Evolutionary conservation across 345 rosid species (phyloP), one percentile per base, ranked within the genome.

Genomic region (Punica granatum): DNA sequence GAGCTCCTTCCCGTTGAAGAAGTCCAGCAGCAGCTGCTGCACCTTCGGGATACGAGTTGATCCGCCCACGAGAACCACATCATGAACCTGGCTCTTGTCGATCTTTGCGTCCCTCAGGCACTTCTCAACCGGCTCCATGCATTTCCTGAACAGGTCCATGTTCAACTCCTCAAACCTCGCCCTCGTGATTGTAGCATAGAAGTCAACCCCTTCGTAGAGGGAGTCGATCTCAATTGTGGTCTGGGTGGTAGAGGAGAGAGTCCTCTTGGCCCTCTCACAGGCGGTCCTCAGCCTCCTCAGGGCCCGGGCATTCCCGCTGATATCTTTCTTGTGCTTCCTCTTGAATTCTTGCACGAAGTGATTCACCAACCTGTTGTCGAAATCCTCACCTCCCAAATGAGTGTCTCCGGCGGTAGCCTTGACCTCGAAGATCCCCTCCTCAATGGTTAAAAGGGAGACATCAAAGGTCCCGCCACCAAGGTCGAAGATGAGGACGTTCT

Each of bases 111-210:
- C 74, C 35, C 71, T 62, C 72, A 75, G 67, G 26, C 74, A 70
- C 65, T 75, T 75, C 78, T 75, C 71, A 8, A 75, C 78, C 21
- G 74, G 74, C 25, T 70, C 78, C 78, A 75, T 70, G 37, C 70
- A 74, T 35, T 74, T 74, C 42, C 73, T 74, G 32, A 74, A 74
- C 63, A 74, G 32, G 49, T 74, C 77, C 77, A 74, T 74, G 67
- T 74, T 74, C 23, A 74, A 53, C 65, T 74, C 78, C 51, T 75
- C 78, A 34, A 75, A 75, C 34, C 74, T 70, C 33, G 78, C 78
- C 11, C 78, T 48, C 6, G 78, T 75, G 41, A 75, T 66, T 0
- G 71, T 51, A 4, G 74, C 37, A 46, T 66, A 75, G 64, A 75
- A 75, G 56, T 71, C 72, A 54, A 75, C 21, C 16, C 78, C 78